A percentile compares a stretch with the other conserved stretches of the same genome.
Conservation (phyloP, 805 yeast species). For the Schizosaccharomyces cryophilus region DNA sequence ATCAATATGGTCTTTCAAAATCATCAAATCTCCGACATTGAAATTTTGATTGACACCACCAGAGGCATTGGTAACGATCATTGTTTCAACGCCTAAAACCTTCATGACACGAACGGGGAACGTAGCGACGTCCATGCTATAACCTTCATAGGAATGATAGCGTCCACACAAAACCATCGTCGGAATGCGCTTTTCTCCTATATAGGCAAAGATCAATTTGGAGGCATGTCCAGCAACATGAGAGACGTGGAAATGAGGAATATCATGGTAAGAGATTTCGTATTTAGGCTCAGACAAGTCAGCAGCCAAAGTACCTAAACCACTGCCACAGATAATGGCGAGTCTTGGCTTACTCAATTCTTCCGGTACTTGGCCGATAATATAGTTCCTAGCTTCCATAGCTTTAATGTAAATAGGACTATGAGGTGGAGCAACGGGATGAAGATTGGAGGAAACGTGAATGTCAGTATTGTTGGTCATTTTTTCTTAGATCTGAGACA, state of each 20-base stretch:
- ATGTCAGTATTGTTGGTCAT: background rate
- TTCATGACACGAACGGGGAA: conserved; percentile 65
- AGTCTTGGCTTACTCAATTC: conserved; percentile 26
- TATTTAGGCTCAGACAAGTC: conserved; percentile 18
- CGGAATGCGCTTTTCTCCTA: conserved; percentile 45
- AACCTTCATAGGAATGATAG: conserved; percentile 71
- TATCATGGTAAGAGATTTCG: conserved; percentile 34
- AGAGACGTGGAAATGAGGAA: conserved; percentile 60
- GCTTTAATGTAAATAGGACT: background rate
- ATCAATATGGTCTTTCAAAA: conserved; percentile 70
- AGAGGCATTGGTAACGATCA: conserved; percentile 83
- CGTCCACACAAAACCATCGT: conserved; percentile 89
- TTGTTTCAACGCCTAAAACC: conserved; percentile 30
- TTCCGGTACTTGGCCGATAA: conserved; percentile 5
- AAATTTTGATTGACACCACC: conserved; percentile 55
- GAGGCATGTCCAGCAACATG: conserved; percentile 75
- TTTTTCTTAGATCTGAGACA: background rate
- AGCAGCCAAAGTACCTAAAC: conserved; percentile 64
- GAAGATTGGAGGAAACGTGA: background rate
- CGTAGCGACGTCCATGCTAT: conserved; percentile 54
- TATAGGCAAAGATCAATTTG: conserved; percentile 47
- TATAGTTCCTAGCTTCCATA: background rate
- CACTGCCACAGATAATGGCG: conserved; percentile 81
- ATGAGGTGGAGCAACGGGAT: background rate
- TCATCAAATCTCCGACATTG: conserved; percentile 75